Percentiles rank a stretch among this genome's conserved stretches.
phyloP scores from a whole-genome alignment of 2,329 filamentous ascomycete genomes.

The Diaporthe velutina region DNA sequence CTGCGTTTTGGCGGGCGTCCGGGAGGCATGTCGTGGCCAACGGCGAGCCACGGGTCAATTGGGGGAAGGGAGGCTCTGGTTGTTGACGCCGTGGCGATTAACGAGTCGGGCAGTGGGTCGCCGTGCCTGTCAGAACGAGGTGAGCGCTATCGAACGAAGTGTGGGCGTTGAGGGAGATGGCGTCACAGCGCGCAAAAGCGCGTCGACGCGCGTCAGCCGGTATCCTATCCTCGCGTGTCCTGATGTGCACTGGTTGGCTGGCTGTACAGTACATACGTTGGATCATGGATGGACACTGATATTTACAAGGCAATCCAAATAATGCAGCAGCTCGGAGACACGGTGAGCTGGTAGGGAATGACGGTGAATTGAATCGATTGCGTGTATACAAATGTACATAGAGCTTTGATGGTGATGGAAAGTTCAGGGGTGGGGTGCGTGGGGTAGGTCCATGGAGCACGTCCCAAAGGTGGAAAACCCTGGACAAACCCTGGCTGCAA shows the following conservation, averaged over 20 bases:
- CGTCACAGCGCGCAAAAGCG: not conserved
- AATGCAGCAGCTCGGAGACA: not conserved
- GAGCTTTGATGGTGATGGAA: not conserved
- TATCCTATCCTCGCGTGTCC: not conserved
- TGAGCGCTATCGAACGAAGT: not conserved
- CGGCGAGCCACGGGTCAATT: not conserved
- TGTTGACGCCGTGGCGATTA: not conserved
- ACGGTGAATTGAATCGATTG: not conserved
- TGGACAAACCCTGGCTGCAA: not conserved
- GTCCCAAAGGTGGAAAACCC: not conserved
- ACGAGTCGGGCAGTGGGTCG: not conserved
- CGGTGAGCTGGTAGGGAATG: not conserved
- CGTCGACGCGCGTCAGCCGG: not conserved
- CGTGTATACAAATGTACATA: not conserved
- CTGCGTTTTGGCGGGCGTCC: constrained; percentile 28
- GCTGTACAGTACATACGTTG: too few relatives aligned
- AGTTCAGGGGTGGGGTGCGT: not conserved
- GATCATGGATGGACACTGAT: not conserved
- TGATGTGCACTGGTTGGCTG: not conserved
- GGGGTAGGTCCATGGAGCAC: not conserved
- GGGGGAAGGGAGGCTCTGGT: too few relatives aligned
- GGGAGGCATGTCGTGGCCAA: constrained; percentile 16
- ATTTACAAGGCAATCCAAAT: not conserved
- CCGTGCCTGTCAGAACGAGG: not conserved
- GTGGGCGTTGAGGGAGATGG: not conserved